Conservation (phyloP, 1,139 yeast genomes). For the Saccharomyces hybrid region DNA sequence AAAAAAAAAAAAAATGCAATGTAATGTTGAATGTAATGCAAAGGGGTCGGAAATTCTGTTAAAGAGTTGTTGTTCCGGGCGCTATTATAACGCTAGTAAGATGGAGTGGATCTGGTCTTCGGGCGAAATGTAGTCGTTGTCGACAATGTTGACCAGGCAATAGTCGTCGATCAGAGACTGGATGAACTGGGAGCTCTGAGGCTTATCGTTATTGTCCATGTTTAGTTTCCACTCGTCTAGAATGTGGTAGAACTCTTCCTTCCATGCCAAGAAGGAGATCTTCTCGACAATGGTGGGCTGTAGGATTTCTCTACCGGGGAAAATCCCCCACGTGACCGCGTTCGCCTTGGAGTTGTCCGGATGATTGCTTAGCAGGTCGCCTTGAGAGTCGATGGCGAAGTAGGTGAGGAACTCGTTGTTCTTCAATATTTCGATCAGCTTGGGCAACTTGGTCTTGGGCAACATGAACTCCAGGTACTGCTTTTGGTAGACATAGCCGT, state of each 20-base stretch:
- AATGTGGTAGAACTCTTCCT: slow-evolving; percentile 85
- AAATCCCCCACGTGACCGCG: slow-evolving; percentile 98
- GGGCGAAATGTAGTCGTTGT: slow-evolving; percentile 59
- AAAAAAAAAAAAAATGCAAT: background rate
- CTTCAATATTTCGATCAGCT: slow-evolving; percentile 36
- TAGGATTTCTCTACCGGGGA: slow-evolving; percentile 84
- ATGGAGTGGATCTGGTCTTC: slow-evolving; percentile 36
- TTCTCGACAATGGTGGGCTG: slow-evolving; percentile 93
- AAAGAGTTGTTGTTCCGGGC: background rate
- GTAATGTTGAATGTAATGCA: slow-evolving; percentile 10
- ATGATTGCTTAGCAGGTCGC: slow-evolving; percentile 52
- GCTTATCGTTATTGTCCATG: slow-evolving; percentile 35
- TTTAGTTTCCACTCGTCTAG: slow-evolving; percentile 73
- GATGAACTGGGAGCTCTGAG: slow-evolving; percentile 39
- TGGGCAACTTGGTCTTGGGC: slow-evolving; percentile 41
- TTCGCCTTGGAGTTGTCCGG: slow-evolving; percentile 67
- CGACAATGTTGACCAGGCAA: slow-evolving; percentile 81
- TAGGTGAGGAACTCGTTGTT: slow-evolving; percentile 54
- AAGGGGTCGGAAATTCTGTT: background rate
- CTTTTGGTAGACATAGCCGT: slow-evolving; percentile 89
- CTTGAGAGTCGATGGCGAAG: slow-evolving; percentile 64
- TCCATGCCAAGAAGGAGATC: slow-evolving; percentile 89
- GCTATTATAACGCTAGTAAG: slow-evolving; percentile 10
- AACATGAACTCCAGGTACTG: slow-evolving; percentile 82
- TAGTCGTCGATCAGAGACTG: slow-evolving; percentile 48